phyloP scores from a whole-genome alignment of 169 alveolate species.

The Babesia ovis region DNA sequence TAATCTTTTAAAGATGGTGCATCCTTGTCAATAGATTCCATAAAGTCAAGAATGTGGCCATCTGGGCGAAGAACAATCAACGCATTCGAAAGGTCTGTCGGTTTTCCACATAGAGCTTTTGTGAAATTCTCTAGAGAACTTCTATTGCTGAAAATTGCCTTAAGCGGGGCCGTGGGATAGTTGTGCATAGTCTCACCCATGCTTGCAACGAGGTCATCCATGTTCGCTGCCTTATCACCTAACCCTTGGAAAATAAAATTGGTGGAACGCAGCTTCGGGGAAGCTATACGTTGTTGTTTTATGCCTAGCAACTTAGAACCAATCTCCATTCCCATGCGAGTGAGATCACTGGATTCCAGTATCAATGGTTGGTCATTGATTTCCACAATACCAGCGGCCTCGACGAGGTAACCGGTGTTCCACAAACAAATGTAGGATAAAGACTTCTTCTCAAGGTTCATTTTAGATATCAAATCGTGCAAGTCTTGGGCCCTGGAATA shows the following conservation, averaged over 20 bases:
- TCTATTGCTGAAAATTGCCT: conserved; percentile 24
- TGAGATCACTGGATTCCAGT: conserved; percentile 16
- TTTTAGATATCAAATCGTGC: background rate
- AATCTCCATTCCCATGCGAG: conserved; percentile 26
- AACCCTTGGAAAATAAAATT: conserved; percentile 28
- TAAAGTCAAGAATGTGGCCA: conserved; percentile 34
- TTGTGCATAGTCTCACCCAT: background rate
- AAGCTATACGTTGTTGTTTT: background rate
- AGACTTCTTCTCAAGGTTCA: background rate
- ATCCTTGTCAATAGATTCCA: background rate
- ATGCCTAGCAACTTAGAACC: background rate
- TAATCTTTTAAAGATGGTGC: background rate
- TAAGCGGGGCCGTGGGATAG: background rate
- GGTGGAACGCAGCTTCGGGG: background rate
- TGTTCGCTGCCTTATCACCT: background rate
- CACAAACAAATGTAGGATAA: conserved; percentile 51
- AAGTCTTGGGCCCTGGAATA: background rate
- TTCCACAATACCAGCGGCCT: background rate
- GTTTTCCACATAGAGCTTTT: background rate
- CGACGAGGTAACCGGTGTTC: conserved; percentile 25
- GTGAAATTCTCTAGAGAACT: conserved; percentile 12
- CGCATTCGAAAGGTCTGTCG: conserved; percentile 13
- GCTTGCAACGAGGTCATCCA: background rate
- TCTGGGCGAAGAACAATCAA: conserved; percentile 52
- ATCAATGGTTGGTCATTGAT: conserved; percentile 41